A percentile compares a stretch with the other conserved stretches of the same genome.
These are phyloP conservation scores for Euryodendron excelsum DNA, from an alignment of 148 eudicot genomes.

Conservation along the genomic window DNA sequence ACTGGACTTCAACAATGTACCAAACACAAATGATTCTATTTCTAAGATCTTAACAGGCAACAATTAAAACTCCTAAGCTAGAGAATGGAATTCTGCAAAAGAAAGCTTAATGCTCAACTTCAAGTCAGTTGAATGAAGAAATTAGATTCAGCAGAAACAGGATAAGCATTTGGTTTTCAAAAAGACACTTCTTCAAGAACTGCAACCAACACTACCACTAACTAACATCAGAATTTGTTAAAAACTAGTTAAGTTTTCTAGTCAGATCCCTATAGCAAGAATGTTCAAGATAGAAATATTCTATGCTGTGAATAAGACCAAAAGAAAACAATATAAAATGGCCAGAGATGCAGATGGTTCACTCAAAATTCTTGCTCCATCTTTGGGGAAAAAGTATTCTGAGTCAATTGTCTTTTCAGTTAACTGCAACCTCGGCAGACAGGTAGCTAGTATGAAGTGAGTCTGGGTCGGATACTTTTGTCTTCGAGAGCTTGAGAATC, in stretches of 20 bases:
- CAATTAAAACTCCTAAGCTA: too few species aligned
- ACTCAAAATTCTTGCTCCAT: background rate
- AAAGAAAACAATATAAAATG: background rate
- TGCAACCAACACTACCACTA: too few species aligned
- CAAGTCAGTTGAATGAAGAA: too few species aligned
- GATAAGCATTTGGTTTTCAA: too few species aligned
- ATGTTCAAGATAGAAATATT: background rate
- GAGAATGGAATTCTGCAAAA: too few species aligned
- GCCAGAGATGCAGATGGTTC: slow-evolving; percentile 8
- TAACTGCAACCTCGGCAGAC: slow-evolving; percentile 54
- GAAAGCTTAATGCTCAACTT: too few species aligned
- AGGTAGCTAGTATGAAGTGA: slow-evolving; percentile 36
- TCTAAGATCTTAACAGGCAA: too few species aligned
- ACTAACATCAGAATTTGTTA: too few species aligned
- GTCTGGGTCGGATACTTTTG: slow-evolving; percentile 41
- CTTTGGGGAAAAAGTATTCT: background rate
- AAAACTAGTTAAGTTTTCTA: background rate
- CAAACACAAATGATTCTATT: background rate
- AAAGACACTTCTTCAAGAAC: too few species aligned
- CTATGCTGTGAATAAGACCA: slow-evolving; percentile 2
- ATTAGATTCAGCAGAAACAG: too few species aligned
- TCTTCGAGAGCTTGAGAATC: slow-evolving; percentile 50
- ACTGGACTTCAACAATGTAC: too few species aligned
- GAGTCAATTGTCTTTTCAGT: slow-evolving; percentile 19
- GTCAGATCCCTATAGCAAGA: slow-evolving; percentile 11